Conservation (phyloP, 2,329 filamentous ascomycete genomes). For the Nemania diffusa region DNA sequence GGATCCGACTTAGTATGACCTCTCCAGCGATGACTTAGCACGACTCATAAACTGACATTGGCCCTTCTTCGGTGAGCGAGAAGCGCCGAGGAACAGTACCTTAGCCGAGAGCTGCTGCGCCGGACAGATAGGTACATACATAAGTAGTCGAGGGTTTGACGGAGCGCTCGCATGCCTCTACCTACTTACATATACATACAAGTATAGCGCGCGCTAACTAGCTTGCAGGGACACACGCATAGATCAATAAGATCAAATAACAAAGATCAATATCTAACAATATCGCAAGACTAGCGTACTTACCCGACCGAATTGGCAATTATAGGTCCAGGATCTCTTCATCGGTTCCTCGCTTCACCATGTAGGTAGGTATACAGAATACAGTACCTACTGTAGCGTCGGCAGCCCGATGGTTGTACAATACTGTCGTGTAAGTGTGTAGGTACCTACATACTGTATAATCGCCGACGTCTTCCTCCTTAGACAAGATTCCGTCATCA, state of each 20-base stretch:
- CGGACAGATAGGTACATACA: too few species aligned
- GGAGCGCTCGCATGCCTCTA: background rate
- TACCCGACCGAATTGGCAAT: background rate
- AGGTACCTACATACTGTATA: background rate
- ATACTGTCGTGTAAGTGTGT: too few species aligned
- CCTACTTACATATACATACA: background rate
- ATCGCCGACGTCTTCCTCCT: constrained; percentile 10
- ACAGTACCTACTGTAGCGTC: background rate
- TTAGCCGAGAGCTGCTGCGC: constrained; percentile 18
- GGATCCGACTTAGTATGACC: constrained; percentile 4
- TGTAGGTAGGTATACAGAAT: background rate
- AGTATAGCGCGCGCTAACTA: constrained; percentile 17
- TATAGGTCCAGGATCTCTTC: background rate
- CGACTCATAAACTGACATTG: constrained; percentile 7
- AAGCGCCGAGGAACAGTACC: constrained; percentile 19
- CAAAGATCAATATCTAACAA: background rate
- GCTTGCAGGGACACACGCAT: background rate
- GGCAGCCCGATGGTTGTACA: constrained; percentile 12
- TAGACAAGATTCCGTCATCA: constrained; percentile 27
- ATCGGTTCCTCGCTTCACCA: background rate
- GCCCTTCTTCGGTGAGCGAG: constrained; percentile 33
- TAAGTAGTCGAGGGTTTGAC: background rate
- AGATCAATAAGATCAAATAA: background rate
- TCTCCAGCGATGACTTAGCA: background rate
- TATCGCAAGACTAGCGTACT: background rate